Percentiles rank a stretch among this genome's conserved stretches.
These are phyloP conservation scores for Symmetrospora coprosmae DNA, from an alignment of 768 basidiomycete genomes.

Conservation along the genomic window DNA sequence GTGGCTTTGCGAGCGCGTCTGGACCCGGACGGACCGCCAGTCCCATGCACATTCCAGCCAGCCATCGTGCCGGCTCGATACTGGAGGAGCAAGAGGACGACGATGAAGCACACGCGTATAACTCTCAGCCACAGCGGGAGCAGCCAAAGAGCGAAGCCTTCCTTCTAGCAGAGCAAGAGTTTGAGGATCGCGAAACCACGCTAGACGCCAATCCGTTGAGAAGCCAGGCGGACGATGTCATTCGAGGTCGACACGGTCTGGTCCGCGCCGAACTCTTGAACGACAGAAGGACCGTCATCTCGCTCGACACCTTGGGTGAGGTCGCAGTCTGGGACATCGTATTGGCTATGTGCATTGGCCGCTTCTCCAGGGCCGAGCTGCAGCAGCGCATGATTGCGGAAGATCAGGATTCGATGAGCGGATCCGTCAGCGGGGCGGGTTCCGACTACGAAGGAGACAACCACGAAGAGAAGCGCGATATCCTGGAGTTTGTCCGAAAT, in stretches of 20 bases:
- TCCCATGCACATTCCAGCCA: not conserved
- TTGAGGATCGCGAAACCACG: constrained; percentile 54
- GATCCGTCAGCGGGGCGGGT: not conserved
- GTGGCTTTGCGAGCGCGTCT: not conserved
- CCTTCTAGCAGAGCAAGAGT: constrained; percentile 17
- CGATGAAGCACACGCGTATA: no score
- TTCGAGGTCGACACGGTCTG: constrained; percentile 59
- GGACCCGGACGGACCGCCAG: not conserved
- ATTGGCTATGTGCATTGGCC: constrained; percentile 57
- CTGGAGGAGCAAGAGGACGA: not conserved
- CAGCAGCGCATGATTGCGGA: constrained; percentile 43
- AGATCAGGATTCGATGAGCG: not conserved
- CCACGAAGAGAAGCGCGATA: constrained; percentile 42
- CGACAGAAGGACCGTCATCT: constrained; percentile 75
- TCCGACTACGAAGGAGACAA: not conserved
- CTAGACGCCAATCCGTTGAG: constrained; percentile 52
- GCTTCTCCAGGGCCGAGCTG: constrained; percentile 54
- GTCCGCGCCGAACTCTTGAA: constrained; percentile 69
- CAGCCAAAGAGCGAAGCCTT: not conserved
- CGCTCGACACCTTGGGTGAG: constrained; percentile 73
- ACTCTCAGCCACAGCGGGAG: not conserved
- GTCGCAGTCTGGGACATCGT: constrained; percentile 89
- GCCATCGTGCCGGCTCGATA: constrained; percentile 2
- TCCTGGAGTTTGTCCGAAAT: constrained; percentile 71
- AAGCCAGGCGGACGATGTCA: constrained; percentile 51